A percentile compares a stretch with the other conserved stretches of the same genome.
Conservation (phyloP, 2,329 filamentous ascomycete species). For the Diaporthe humulicola region DNA sequence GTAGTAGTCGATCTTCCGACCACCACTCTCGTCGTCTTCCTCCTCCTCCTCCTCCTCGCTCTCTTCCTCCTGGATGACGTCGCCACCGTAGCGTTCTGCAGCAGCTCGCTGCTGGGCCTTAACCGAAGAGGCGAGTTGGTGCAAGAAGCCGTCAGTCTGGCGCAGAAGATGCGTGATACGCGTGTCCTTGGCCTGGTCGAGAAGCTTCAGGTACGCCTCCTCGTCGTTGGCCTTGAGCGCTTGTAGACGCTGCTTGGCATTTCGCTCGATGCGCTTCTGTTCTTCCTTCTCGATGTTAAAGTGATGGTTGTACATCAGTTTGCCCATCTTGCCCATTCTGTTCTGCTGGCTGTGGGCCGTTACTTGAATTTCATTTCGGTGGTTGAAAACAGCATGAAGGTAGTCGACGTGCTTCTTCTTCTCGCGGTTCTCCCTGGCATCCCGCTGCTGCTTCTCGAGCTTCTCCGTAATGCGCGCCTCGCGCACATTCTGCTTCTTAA, state of each 20-base stretch:
- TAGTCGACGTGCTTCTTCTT: conserved; percentile 98
- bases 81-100: conserved; percentile 82
- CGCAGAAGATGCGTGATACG: conserved; percentile 97
- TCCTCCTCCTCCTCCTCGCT: conserved; percentile 68
- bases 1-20: conserved; percentile 96
- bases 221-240: conserved; percentile 99
- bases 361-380: conserved; percentile 82
- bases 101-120: conserved; percentile 92
- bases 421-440: conserved; percentile 94
- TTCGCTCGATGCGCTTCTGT: conserved; percentile 97
- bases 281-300: conserved; percentile 99
- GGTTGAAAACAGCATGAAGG: conserved; percentile 85
- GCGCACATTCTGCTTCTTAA: conserved; percentile 96
- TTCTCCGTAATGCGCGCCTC: conserved; percentile 99
- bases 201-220: conserved; percentile 96
- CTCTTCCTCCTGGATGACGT: conserved; percentile 61
- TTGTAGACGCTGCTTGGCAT: conserved; percentile 98
- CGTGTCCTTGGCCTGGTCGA: conserved; percentile 98
- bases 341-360: conserved; percentile 75
- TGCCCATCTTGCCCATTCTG: conserved; percentile 88
- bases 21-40: conserved; percentile 77
- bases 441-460: conserved; percentile 97
- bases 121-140: conserved; percentile 94
- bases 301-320: conserved; percentile 90
- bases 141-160: conserved; percentile 97